Evolutionary conservation across 371 early-diverging fungal species (phyloP).

Genomic region (Mucor indicus): DNA sequence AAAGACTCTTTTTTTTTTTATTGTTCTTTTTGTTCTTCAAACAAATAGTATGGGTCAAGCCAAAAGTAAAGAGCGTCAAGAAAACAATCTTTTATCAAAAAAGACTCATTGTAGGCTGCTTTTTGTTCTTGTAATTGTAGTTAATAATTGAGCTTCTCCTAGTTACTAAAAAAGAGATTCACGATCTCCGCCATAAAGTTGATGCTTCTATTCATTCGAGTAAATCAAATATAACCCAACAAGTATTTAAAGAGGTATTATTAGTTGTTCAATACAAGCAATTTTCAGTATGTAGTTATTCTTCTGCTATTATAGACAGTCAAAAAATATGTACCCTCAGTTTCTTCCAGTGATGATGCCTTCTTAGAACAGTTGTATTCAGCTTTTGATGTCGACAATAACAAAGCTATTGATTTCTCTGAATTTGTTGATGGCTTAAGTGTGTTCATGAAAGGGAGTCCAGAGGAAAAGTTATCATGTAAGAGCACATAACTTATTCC

Average conservation of each 20-base stretch:
- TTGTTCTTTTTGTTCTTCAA: too few relatives aligned
- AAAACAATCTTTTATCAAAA: slow-evolving; percentile 50
- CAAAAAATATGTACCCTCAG: slow-evolving; percentile 38
- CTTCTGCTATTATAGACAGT: slow-evolving; percentile 23
- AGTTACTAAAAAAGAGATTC: slow-evolving; percentile 59
- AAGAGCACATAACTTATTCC: slow-evolving; percentile 8
- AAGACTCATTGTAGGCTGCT: slow-evolving; percentile 53
- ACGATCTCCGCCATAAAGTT: slow-evolving; percentile 63
- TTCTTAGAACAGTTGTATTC: slow-evolving; percentile 79
- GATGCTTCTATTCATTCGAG: too few relatives aligned
- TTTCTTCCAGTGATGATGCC: slow-evolving; percentile 66
- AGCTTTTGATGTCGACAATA: slow-evolving; percentile 65
- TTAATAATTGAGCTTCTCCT: neutral
- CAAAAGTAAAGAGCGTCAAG: slow-evolving; percentile 60
- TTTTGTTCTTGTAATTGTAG: neutral
- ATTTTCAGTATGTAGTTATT: neutral
- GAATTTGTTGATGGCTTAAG: slow-evolving; percentile 79
- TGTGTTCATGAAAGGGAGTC: slow-evolving; percentile 76
- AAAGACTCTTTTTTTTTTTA: too few relatives aligned
- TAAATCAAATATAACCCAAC: slow-evolving; percentile 62
- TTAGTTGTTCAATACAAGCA: too few relatives aligned
- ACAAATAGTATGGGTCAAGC: slow-evolving; percentile 67
- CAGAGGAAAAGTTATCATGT: slow-evolving; percentile 79
- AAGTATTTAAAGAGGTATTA: slow-evolving; percentile 72
- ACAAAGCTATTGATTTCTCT: slow-evolving; percentile 66